These are phyloP conservation scores for Linnemannia exigua DNA, from an alignment of 192 early-diverging fungal species.

Conservation along the genomic window DNA sequence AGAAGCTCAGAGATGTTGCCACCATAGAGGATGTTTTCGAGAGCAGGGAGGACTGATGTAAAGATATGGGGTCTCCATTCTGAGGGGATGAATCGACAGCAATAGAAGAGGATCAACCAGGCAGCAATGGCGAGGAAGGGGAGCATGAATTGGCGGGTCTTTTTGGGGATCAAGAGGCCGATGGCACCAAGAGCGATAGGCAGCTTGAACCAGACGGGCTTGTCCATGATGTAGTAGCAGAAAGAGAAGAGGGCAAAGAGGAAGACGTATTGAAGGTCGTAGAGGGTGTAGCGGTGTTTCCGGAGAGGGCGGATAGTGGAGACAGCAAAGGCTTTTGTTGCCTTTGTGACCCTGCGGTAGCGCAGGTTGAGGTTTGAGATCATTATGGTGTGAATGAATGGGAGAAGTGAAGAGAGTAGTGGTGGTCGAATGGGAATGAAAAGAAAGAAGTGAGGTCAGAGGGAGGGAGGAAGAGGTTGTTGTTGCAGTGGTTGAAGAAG, in stretches of 20 bases:
- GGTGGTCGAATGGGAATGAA: background rate
- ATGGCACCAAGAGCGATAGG: constrained; percentile 45
- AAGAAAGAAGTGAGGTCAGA: background rate
- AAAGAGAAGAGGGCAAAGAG: constrained; percentile 54
- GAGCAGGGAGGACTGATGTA: constrained; percentile 72
- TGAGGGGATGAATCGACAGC: constrained; percentile 66
- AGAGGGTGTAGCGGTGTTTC: constrained; percentile 56
- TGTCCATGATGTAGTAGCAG: constrained; percentile 59
- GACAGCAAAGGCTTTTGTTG: constrained; percentile 24
- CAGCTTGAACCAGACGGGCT: constrained; percentile 52
- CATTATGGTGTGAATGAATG: constrained; percentile 1
- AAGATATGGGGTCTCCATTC: constrained; percentile 72
- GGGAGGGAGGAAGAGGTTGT: background rate
- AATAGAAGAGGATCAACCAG: constrained; percentile 71
- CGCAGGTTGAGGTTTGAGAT: constrained; percentile 40
- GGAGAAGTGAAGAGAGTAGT: background rate
- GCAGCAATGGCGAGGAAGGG: constrained; percentile 68
- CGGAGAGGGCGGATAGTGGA: constrained; percentile 42
- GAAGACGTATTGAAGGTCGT: constrained; percentile 63
- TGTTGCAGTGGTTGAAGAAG: background rate
- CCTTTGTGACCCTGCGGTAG: constrained; percentile 29
- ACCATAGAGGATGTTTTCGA: constrained; percentile 79
- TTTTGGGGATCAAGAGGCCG: constrained; percentile 55
- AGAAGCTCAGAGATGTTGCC: constrained; percentile 75
- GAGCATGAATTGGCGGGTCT: constrained; percentile 62